Percentiles rank a stretch among this genome's conserved stretches.
phyloP scores from a whole-genome alignment of 2,329 filamentous ascomycete genomes.

The Alternaria ethzedia region DNA sequence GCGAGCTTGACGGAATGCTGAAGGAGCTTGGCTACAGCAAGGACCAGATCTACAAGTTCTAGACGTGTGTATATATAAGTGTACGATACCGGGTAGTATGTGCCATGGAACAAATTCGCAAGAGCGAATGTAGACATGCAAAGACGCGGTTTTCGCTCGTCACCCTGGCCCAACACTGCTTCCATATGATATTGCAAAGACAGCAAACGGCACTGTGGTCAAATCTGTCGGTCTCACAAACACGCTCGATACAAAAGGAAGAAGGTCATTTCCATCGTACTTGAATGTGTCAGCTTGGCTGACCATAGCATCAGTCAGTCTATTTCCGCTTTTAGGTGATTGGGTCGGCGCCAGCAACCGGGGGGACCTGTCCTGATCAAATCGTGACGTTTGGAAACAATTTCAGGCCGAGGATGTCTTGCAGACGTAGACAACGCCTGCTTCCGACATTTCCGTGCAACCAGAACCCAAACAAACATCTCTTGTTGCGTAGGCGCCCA shows the following conservation, averaged over 20 bases:
- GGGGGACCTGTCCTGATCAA: not conserved
- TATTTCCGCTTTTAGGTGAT: not conserved
- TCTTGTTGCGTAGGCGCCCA: not conserved
- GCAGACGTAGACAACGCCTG: not conserved
- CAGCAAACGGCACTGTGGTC: not conserved
- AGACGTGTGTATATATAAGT: conserved; percentile 19
- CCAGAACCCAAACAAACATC: not conserved
- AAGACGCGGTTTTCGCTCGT: not conserved
- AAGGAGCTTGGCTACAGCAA: conserved; percentile 83
- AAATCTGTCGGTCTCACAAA: not conserved
- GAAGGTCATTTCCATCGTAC: not conserved
- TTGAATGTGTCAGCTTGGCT: not conserved
- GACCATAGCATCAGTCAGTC: not conserved
- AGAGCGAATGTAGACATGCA: not conserved
- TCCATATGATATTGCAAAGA: not conserved
- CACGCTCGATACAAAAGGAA: not conserved
- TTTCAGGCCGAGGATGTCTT: not conserved
- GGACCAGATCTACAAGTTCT: conserved; percentile 90
- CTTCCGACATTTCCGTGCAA: not conserved
- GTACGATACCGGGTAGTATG: conserved; percentile 29
- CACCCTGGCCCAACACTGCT: not conserved
- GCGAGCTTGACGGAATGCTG: conserved; percentile 81
- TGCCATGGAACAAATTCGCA: conserved; percentile 5
- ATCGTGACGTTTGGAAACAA: not conserved
- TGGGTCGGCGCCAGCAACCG: not conserved